These are phyloP conservation scores for Chrysanthemum makinoi DNA, from an alignment of 129 eudicot species.

Conservation along the genomic window DNA sequence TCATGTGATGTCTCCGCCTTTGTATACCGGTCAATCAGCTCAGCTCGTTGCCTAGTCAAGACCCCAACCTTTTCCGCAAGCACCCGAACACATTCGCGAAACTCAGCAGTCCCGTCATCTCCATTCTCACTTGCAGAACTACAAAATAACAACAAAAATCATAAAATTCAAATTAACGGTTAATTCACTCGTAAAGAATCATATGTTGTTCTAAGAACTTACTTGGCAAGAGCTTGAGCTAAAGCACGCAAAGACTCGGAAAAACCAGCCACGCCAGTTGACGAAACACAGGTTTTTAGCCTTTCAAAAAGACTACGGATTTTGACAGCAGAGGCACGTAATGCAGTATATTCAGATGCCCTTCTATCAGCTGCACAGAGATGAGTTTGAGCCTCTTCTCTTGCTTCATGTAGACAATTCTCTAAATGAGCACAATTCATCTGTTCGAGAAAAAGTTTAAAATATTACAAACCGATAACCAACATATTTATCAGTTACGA, in stretches of 20 bases:
- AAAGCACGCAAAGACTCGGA: conserved; percentile 68
- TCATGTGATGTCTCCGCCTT: conserved; percentile 66
- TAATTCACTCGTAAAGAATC: background rate
- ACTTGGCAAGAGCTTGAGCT: conserved; percentile 86
- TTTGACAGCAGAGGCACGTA: conserved; percentile 78
- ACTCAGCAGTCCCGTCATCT: conserved; percentile 72
- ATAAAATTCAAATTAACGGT: background rate
- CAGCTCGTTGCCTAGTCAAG: conserved; percentile 73
- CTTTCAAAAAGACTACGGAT: conserved; percentile 79
- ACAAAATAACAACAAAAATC: conserved; percentile 7
- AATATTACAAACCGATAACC: background rate
- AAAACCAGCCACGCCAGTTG: conserved; percentile 59
- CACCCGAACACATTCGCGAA: conserved; percentile 64
- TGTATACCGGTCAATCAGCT: conserved; percentile 70
- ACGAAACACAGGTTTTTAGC: conserved; percentile 61
- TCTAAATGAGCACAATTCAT: conserved; percentile 97
- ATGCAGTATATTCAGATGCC: conserved; percentile 72
- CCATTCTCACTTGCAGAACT: conserved; percentile 62
- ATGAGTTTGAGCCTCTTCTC: conserved; percentile 95
- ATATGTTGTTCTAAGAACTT: conserved; percentile 14
- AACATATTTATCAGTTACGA: background rate
- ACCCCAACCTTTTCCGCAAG: conserved; percentile 79
- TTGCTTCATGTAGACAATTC: conserved; percentile 86
- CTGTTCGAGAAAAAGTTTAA: conserved; percentile 32
- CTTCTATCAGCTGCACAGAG: conserved; percentile 85